phyloP scores from a whole-genome alignment of 2,329 filamentous ascomycete species.

The Penicillium sp. region DNA sequence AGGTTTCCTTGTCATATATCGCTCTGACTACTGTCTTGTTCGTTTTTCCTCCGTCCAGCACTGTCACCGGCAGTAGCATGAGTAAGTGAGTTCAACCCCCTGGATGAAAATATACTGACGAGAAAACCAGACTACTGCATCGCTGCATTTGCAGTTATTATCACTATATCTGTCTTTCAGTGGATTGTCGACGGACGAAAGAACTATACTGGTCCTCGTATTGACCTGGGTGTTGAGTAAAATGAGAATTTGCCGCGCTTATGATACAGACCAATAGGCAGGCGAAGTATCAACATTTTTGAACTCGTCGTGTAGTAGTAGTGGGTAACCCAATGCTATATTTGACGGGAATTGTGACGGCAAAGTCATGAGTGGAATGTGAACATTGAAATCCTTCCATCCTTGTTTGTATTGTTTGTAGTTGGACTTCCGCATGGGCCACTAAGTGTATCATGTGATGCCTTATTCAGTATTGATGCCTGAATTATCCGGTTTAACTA shows the following conservation, averaged over 20 bases:
- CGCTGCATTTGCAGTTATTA: conserved; percentile 58
- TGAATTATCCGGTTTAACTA: no score
- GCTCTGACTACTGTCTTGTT: conserved; percentile 70
- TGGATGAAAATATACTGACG: not conserved
- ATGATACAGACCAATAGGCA: no score
- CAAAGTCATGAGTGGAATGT: no score
- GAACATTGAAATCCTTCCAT: no score
- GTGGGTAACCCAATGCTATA: no score
- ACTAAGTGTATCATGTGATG: no score
- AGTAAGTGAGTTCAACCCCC: conserved; percentile 45
- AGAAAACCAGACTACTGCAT: conserved; percentile 36
- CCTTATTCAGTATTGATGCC: no score
- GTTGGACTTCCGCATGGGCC: no score
- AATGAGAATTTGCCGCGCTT: not conserved
- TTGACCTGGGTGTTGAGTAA: conserved; percentile 36
- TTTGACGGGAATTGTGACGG: no score
- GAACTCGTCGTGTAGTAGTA: no score
- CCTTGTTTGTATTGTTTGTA: no score
- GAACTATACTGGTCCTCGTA: conserved; percentile 56
- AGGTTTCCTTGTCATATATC: conserved; percentile 61
- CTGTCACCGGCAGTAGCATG: conserved; percentile 67
- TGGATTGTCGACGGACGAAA: conserved; percentile 62
- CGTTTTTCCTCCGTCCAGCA: conserved; percentile 67
- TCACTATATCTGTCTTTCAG: conserved; percentile 57
- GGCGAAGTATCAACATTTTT: no score